Evolutionary conservation across 352 stramenopile species (phyloP), one percentile per base, ranked within the genome.

Genomic region (Phytophthora vignae): DNA sequence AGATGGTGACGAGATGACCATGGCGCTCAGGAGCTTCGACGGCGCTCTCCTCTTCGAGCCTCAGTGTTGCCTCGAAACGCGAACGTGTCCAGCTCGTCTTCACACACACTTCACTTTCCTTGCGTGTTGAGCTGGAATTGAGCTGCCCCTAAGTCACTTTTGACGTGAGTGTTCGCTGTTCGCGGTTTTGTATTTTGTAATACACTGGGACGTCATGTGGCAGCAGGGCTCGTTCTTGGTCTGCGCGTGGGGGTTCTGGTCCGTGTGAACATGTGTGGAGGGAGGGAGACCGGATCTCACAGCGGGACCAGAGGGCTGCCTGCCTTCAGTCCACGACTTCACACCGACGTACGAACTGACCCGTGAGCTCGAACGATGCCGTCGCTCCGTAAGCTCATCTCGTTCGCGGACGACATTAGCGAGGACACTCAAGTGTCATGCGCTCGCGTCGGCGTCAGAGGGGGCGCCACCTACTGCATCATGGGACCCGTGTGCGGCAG

Each of bases 401-500:
- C 61, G 4, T 72, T 73, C 50, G 14, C 44, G n/a, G 40, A 61
- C 7, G 36, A 54, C 42, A 15, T 38, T 3, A 10, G 59, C 9
- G 27, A 55, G 8, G 25, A 68, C 17, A 44, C 5, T 5, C 12
- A 44, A 31, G 36, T 48, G 11, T 1, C 38, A 15, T 90, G 82
- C 61, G 73, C 57, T 2, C 40, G 54, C n/a, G 69, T 90, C 36
- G 79, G 55, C 14, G 69, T 90, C 46, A 63, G 69, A 42, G 78
- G 69, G 1, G 78, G 85, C 52, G 74, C 78, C 12, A 85, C 78
- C 3, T 90, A 84, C 54, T 90, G 82, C 63, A 76, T 88, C 22
- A 38, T 66, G 12, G 83, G 79, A 15, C 60, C 64, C 1, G 68
- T 88, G 17, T 90, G 83, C 54, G 76, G 67, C 42, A 72, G 44